These are phyloP conservation scores for Paraglomus occultum DNA, from an alignment of 192 early-diverging fungal species.

Conservation along the genomic window DNA sequence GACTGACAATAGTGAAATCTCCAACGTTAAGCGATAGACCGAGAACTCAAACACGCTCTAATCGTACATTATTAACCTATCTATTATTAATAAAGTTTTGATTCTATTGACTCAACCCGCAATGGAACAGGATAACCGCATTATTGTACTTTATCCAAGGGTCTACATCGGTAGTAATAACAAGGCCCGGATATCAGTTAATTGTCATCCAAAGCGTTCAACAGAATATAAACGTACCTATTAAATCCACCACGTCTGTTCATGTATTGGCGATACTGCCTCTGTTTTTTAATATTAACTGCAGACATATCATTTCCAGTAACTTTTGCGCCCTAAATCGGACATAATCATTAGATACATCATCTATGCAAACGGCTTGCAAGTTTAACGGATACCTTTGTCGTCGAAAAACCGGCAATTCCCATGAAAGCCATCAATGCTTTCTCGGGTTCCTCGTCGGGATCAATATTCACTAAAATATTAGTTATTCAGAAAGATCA, in stretches of 20 bases:
- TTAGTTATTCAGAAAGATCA: slow-evolving; percentile 2
- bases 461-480: slow-evolving; percentile 32
- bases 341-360: not conserved
- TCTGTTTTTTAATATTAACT: slow-evolving; percentile 80
- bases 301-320: slow-evolving; percentile 67
- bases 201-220: not conserved
- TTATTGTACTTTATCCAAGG: slow-evolving; percentile 25
- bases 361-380: not conserved
- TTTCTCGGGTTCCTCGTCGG: slow-evolving; percentile 61
- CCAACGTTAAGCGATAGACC: no score
- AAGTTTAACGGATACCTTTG: slow-evolving; percentile 55
- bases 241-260: slow-evolving; percentile 92
- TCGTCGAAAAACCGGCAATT: slow-evolving; percentile 83
- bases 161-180: slow-evolving; percentile 4
- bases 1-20: no score
- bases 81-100: no score
- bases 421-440: slow-evolving; percentile 87
- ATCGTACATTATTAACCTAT: no score
- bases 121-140: no score
- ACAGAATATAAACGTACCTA: slow-evolving; percentile 37
- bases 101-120: no score
- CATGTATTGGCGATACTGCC: slow-evolving; percentile 93
- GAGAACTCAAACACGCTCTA: no score
- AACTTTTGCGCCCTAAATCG: slow-evolving; percentile 68
- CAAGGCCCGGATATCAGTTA: not conserved